Evolutionary conservation across 768 basidiomycete genomes (phyloP).

Genomic region (Kwoniella newhampshirensis): DNA sequence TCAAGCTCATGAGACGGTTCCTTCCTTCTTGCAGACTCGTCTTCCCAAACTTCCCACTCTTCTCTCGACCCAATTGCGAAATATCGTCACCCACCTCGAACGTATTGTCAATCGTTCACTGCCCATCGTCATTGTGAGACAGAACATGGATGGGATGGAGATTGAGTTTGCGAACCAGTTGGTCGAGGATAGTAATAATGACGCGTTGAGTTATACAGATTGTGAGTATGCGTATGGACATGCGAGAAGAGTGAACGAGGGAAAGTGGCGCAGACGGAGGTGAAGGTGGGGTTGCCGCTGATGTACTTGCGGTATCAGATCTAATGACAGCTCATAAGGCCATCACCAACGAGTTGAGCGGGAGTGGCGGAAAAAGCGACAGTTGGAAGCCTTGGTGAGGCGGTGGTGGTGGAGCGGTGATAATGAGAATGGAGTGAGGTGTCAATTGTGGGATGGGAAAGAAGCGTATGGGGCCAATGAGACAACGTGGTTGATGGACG

Average conservation of each 20-base stretch:
- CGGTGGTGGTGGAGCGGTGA: background rate
- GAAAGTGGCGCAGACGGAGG: background rate
- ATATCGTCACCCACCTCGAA: slow-evolving; percentile 72
- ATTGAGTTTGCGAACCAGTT: slow-evolving; percentile 97
- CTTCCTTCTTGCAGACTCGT: slow-evolving; percentile 58
- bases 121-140: slow-evolving; percentile 71
- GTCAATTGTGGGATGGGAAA: too few relatives aligned
- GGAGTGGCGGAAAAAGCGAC: slow-evolving; percentile 37
- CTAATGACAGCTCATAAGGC: slow-evolving; percentile 51
- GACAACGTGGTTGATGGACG: too few relatives aligned
- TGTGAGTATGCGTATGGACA: slow-evolving; percentile 58
- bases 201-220: slow-evolving; percentile 85
- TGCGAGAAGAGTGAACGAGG: background rate
- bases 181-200: slow-evolving; percentile 95
- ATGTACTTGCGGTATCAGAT: slow-evolving; percentile 29
- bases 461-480: too few relatives aligned
- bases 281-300: too few relatives aligned
- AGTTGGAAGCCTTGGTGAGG: slow-evolving; percentile 50
- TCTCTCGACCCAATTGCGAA: slow-evolving; percentile 79
- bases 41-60: slow-evolving; percentile 71
- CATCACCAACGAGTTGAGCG: slow-evolving; percentile 50
- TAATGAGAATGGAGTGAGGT: too few relatives aligned
- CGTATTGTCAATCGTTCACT: slow-evolving; percentile 54
- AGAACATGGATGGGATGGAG: slow-evolving; percentile 88
- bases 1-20: slow-evolving; percentile 6